phyloP scores from a whole-genome alignment of 192 early-diverging fungal genomes.

The Fimicolochytrium jonesii region DNA sequence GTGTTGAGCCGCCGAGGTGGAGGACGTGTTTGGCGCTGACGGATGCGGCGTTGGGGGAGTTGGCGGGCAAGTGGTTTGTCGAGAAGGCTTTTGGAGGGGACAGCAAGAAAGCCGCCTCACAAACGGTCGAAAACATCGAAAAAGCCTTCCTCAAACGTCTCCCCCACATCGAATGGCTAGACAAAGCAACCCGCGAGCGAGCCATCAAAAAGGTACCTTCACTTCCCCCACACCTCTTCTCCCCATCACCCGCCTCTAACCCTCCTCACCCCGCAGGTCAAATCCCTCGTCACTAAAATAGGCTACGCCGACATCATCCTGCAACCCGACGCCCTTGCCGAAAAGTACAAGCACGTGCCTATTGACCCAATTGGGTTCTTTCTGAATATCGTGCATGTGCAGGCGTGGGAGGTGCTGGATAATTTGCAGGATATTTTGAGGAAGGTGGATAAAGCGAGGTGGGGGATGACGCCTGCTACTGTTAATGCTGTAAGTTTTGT shows the following conservation, averaged over 20 bases:
- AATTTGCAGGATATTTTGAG: constrained; percentile 17
- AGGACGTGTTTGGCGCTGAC: constrained; percentile 16
- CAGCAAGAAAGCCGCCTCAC: constrained; percentile 15
- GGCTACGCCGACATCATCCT: constrained; percentile 29
- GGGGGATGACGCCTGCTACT: constrained; percentile 27
- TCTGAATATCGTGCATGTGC: constrained; percentile 2
- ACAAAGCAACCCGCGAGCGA: constrained; percentile 16
- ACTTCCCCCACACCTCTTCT: background rate
- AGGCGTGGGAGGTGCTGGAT: background rate
- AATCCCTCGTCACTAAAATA: constrained; percentile 23
- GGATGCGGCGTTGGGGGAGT: constrained; percentile 23
- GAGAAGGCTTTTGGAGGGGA: constrained; percentile 24
- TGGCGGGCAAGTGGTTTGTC: constrained; percentile 28
- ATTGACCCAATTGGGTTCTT: constrained; percentile 17
- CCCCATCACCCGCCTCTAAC: background rate
- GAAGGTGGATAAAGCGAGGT: constrained; percentile 19
- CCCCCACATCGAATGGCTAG: constrained; percentile 31
- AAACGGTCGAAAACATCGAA: constrained; percentile 9
- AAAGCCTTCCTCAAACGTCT: constrained; percentile 25
- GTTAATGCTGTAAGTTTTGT: constrained; percentile 32
- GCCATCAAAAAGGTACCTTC: constrained; percentile 31
- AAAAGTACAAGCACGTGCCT: constrained; percentile 6
- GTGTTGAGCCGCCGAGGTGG: constrained; percentile 26
- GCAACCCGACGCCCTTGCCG: constrained; percentile 15
- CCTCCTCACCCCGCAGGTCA: background rate